Base-by-base conservation (phyloP, 2,329 filamentous ascomycete genomes). In the Phaeoacremonium minimum region DNA sequence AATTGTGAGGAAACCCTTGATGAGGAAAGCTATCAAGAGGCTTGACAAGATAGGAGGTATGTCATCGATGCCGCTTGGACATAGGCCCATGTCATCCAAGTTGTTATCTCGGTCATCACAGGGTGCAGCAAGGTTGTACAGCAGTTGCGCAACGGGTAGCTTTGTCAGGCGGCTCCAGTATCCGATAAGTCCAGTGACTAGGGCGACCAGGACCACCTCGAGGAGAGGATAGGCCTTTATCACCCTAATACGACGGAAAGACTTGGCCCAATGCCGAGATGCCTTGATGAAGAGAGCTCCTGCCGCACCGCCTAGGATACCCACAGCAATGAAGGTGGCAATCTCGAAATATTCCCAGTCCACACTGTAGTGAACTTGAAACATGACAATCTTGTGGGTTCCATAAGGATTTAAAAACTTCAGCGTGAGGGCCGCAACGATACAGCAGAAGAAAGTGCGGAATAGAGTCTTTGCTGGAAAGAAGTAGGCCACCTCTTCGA, bases 391-490 rank as follows among this genome's bases (percentile, higher is more conserved):
- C 64, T 98, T 97, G 56, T 86, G 82, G 0, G 90, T 97, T 18
- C 91, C 91, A 51, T 97, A 98, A 0, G 93, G 93, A 50, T 98
- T 94, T 26, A 97, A 69, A 47, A 96, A 96, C 53, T 96, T 96
- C 48, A 98, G 70, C 2, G 90, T 91, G 20, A 98, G 64, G 0
- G 93, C 89, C 2, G 93, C 90, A 19, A 85, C 83, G 50, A 97
- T 97, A 61, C 91, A 97, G 67, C 91, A 97, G 63, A 97, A 97
- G 61, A 98, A 98, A 0, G 93, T 97, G 36, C 93, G 75, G 67
- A 98, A 98, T 7, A 98, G 75, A 0, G 91, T 97, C 66, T 98
- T 97, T 6, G 91, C 88, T 1, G 93, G 91, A 58, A 97, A 97
- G 61, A 97, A 97, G 61, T 97, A 97, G 48, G 87, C 80, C 44